Conservation (phyloP, 2,329 filamentous ascomycete genomes). For the Aspergillus sp. region DNA sequence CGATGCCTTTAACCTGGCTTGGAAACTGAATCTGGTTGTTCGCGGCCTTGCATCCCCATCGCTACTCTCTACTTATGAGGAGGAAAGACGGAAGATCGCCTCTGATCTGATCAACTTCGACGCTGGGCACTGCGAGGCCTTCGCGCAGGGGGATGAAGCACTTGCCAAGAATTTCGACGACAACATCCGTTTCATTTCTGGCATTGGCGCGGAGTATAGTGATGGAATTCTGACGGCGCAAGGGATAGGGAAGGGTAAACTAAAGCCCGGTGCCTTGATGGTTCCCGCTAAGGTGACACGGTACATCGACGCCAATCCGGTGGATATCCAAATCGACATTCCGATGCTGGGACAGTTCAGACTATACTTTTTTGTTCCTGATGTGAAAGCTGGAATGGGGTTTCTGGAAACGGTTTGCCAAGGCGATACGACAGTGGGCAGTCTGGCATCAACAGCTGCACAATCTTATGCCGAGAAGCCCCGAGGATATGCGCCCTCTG, state of each 20-base stretch:
- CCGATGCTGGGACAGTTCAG: conserved; percentile 76
- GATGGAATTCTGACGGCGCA: conserved; percentile 60
- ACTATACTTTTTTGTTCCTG: conserved; percentile 68
- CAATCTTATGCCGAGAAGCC: conserved; percentile 63
- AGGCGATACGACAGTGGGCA: conserved; percentile 47
- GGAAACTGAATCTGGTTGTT: conserved; percentile 33
- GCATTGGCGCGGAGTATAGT: conserved; percentile 67
- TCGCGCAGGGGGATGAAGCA: conserved; percentile 62
- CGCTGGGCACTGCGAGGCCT: conserved; percentile 49
- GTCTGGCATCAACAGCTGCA: conserved; percentile 57
- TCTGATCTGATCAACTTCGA: conserved; percentile 33
- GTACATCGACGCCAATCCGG: conserved; percentile 74
- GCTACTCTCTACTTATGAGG: conserved; percentile 30
- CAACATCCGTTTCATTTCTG: conserved; percentile 72
- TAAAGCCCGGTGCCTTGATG: conserved; percentile 49
- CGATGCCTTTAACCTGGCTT: conserved; percentile 37
- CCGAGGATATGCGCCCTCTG: conserved; percentile 57
- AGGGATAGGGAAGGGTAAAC: conserved; percentile 40
- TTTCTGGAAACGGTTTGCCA: conserved; percentile 63
- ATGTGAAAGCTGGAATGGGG: conserved; percentile 55
- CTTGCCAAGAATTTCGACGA: conserved; percentile 68
- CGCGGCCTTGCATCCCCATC: conserved; percentile 24
- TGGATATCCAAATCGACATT: conserved; percentile 75
- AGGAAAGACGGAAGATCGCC: conserved; percentile 32
- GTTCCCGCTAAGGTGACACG: conserved; percentile 70